phyloP scores from a whole-genome alignment of 768 basidiomycete genomes.

The Neoboletus brunneissimus region DNA sequence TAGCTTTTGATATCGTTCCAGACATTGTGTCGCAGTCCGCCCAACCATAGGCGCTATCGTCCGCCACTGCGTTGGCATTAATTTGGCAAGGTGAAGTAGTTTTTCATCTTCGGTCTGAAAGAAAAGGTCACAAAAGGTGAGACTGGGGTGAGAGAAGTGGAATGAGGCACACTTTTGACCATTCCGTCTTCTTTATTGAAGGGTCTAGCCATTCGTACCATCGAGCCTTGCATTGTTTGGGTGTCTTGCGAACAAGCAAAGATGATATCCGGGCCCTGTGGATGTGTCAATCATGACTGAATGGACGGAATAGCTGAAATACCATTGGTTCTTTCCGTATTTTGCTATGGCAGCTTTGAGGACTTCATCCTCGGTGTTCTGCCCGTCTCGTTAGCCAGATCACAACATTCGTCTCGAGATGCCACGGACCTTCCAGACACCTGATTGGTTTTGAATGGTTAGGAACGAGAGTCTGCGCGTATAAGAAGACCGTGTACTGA shows the following conservation, averaged over 20 bases:
- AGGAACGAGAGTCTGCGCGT: not conserved
- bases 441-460: slow-evolving; percentile 30
- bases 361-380: slow-evolving; percentile 98
- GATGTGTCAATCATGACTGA: not conserved
- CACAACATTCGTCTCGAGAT: not conserved
- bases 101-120: slow-evolving; percentile 95
- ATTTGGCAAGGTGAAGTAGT: slow-evolving; percentile 92
- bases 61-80: slow-evolving; percentile 99
- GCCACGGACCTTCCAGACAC: slow-evolving; percentile 74
- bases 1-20: slow-evolving; percentile 97
- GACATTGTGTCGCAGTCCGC: slow-evolving; percentile 94
- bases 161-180: slow-evolving; percentile 76
- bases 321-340: slow-evolving; percentile 97
- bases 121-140: not conserved
- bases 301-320: slow-evolving; percentile 5
- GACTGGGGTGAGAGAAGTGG: not conserved
- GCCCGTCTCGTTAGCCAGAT: slow-evolving; percentile 10
- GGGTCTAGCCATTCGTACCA: slow-evolving; percentile 99
- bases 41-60: slow-evolving; percentile 99
- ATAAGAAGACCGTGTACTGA: slow-evolving; percentile 28
- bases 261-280: slow-evolving; percentile 95
- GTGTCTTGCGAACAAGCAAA: slow-evolving; percentile 94
- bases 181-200: slow-evolving; percentile 99
- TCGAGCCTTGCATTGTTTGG: slow-evolving; percentile 98
- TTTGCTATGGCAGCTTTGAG: slow-evolving; percentile 98